Conservation (phyloP, 768 basidiomycete genomes). For the Lactarius deliciosus region DNA sequence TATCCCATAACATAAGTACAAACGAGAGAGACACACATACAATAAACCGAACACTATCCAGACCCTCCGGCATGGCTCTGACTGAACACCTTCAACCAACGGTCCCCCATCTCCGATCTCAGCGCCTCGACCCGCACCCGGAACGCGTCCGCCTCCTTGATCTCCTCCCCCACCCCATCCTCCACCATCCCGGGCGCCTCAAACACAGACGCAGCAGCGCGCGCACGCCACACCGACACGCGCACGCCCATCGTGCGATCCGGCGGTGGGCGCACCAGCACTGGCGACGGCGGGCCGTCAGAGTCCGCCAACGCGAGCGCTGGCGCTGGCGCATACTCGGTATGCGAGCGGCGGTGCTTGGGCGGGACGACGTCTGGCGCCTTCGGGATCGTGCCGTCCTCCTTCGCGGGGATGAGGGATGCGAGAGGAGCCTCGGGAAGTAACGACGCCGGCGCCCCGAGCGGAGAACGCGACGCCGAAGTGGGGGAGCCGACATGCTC, state of each 20-base stretch:
- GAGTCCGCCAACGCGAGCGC: slow-evolving; percentile 10
- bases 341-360: slow-evolving; percentile 27
- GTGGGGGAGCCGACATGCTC: no score
- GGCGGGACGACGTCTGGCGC: background rate
- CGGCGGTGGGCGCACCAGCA: slow-evolving; percentile 30
- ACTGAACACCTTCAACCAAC: slow-evolving; percentile 83
- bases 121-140: slow-evolving; percentile 77
- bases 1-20: slow-evolving; percentile 10
- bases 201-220: slow-evolving; percentile 61
- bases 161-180: slow-evolving; percentile 36
- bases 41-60: background rate
- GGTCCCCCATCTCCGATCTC: slow-evolving; percentile 85
- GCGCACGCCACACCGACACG: slow-evolving; percentile 42
- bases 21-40: background rate
- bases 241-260: slow-evolving; percentile 25
- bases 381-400: slow-evolving; percentile 13
- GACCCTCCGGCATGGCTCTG: slow-evolving; percentile 47
- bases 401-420: background rate
- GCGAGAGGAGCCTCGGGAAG: background rate
- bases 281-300: slow-evolving; percentile 13
- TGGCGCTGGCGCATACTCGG: slow-evolving; percentile 17
- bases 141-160: slow-evolving; percentile 65
- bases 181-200: slow-evolving; percentile 45
- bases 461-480: no score
- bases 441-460: no score